These are phyloP conservation scores for Nakazawaea laoshanensis DNA, from an alignment of 805 yeast genomes.

Conservation along the genomic window DNA sequence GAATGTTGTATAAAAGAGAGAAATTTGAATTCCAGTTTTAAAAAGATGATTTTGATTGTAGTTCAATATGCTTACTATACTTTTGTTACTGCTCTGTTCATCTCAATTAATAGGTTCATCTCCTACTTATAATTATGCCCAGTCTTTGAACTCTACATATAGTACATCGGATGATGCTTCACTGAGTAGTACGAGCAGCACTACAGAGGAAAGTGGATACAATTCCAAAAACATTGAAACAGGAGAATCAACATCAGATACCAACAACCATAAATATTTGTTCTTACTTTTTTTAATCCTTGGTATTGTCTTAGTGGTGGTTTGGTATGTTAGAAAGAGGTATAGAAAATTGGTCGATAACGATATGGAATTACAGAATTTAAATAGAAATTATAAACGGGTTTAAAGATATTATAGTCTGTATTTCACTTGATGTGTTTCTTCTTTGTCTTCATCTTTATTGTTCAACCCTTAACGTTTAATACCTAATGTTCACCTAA, in stretches of 20 bases:
- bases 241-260: neutral
- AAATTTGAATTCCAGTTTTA: too few species aligned
- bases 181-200: too few species aligned
- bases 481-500: too few species aligned
- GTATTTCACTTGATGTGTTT: neutral
- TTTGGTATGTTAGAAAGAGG: constrained; percentile 4
- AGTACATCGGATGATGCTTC: neutral
- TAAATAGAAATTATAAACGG: constrained; percentile 1
- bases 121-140: neutral
- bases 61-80: constrained; percentile 6
- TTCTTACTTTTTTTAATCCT: constrained; percentile 2
- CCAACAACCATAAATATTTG: neutral
- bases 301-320: constrained; percentile 2
- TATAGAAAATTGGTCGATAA: constrained; percentile 4
- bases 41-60: neutral
- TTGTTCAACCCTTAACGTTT: neutral
- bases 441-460: neutral
- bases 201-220: too few species aligned
- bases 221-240: constrained; percentile 5
- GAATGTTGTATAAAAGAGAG: too few species aligned
- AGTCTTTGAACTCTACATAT: neutral
- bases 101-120: constrained; percentile 2
- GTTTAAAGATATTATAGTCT: too few species aligned
- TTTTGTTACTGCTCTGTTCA: constrained; percentile 4
- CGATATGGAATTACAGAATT: constrained; percentile 2